Evolutionary conservation across 352 stramenopile species (phyloP).

Genomic region (Pythium phragmiticola): DNA sequence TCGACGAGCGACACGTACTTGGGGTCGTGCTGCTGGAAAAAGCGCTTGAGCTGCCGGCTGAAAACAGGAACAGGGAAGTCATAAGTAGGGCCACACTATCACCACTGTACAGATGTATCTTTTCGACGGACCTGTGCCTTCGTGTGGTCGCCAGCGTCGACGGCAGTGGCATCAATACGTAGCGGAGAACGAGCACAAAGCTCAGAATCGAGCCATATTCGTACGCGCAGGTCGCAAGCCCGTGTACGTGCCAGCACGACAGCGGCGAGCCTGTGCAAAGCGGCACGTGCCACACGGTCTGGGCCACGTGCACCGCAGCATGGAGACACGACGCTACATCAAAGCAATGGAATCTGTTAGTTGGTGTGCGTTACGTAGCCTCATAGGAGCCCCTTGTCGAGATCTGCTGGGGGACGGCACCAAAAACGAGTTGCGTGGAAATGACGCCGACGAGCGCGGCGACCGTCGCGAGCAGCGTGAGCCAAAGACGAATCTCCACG

Average conservation of each 20-base stretch:
- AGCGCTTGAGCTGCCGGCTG: slow-evolving; percentile 37
- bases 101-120: neutral
- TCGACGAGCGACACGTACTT: slow-evolving; percentile 43
- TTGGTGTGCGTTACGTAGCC: neutral
- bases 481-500: slow-evolving; percentile 19
- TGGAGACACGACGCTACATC: slow-evolving; percentile 21
- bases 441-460: slow-evolving; percentile 25
- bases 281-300: slow-evolving; percentile 9
- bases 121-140: slow-evolving; percentile 31
- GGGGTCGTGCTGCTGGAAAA: slow-evolving; percentile 49
- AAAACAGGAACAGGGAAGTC: neutral
- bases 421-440: slow-evolving; percentile 26
- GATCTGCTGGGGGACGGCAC: slow-evolving; percentile 6
- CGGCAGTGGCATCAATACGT: slow-evolving; percentile 36
- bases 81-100: neutral
- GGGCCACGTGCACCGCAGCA: slow-evolving; percentile 20
- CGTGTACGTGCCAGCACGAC: slow-evolving; percentile 16
- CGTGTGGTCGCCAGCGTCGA: slow-evolving; percentile 35
- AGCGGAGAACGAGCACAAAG: slow-evolving; percentile 38
- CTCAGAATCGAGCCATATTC: slow-evolving; percentile 33
- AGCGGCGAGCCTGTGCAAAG: slow-evolving; percentile 1
- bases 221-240: slow-evolving; percentile 18
- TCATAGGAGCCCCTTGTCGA: too few relatives aligned
- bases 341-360: neutral
- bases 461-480: slow-evolving; percentile 22